phyloP scores from a whole-genome alignment of 257 asterid genomes.

The Linaria vulgaris region DNA sequence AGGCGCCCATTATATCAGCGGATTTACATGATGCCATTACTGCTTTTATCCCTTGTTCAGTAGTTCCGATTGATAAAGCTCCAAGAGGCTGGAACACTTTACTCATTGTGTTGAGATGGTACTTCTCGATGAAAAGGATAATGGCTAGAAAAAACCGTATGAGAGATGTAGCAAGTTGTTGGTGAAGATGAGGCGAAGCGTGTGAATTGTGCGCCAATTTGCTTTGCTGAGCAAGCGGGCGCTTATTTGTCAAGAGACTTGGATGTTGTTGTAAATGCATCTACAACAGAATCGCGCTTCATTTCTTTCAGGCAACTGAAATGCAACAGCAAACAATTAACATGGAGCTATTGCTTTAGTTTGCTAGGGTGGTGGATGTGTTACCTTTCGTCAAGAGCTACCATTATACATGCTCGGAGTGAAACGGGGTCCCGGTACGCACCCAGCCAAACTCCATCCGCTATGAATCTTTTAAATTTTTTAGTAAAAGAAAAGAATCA shows the following conservation, averaged over 20 bases:
- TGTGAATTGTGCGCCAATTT: too few relatives aligned
- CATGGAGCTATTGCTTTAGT: slow-evolving; percentile 27
- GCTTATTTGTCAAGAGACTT: slow-evolving; percentile 6
- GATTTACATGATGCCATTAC: slow-evolving; percentile 43
- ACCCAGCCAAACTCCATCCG: too few relatives aligned
- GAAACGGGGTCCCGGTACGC: too few relatives aligned
- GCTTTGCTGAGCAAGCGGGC: background rate
- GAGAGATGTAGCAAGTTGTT: too few relatives aligned
- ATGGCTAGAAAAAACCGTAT: slow-evolving; percentile 28
- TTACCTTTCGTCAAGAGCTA: slow-evolving; percentile 10
- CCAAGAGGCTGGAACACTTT: slow-evolving; percentile 43
- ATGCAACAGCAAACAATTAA: background rate
- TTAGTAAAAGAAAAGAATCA: too few relatives aligned
- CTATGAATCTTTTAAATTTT: too few relatives aligned
- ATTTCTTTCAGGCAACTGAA: slow-evolving; percentile 9
- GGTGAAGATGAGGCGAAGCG: too few relatives aligned
- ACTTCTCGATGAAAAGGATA: slow-evolving; percentile 41
- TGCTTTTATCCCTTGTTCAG: slow-evolving; percentile 35
- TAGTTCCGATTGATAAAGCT: slow-evolving; percentile 23
- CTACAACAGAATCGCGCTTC: slow-evolving; percentile 16
- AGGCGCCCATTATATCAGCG: slow-evolving; percentile 13
- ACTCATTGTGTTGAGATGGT: slow-evolving; percentile 46
- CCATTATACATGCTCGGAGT: too few relatives aligned
- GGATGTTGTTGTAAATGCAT: background rate
- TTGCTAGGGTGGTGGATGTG: slow-evolving; percentile 23